Evolutionary conservation across 1,139 yeast genomes (phyloP).

Genomic region (Arxiozyma slooffiae): DNA sequence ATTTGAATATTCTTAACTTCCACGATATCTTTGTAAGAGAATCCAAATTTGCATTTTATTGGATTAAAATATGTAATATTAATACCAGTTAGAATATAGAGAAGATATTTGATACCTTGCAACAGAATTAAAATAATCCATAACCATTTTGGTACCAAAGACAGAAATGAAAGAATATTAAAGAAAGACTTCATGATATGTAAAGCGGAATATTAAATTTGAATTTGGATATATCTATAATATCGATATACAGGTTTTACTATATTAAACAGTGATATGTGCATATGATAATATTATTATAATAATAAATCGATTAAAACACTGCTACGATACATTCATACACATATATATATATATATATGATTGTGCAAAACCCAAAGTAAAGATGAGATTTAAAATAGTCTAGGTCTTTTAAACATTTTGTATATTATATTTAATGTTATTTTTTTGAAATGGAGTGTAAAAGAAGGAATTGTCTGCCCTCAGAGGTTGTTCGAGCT

Average conservation of each 20-base stretch:
- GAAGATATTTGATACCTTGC: neutral
- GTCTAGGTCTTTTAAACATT: too few relatives aligned
- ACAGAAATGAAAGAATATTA: neutral
- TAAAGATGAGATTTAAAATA: neutral
- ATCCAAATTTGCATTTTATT: slow-evolving; percentile 12
- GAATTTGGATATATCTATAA: too few relatives aligned
- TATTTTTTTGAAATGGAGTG: too few relatives aligned
- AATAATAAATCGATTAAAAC: too few relatives aligned
- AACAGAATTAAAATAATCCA: slow-evolving; percentile 1
- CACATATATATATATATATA: neutral
- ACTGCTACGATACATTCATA: neutral
- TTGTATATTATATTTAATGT: too few relatives aligned
- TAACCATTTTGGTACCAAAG: slow-evolving; percentile 1
- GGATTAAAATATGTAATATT: slow-evolving; percentile 15
- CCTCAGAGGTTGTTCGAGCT: too few relatives aligned
- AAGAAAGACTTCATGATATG: neutral
- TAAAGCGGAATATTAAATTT: neutral
- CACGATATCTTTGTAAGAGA: slow-evolving; percentile 10
- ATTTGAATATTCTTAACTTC: slow-evolving; percentile 17
- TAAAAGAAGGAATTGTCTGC: too few relatives aligned
- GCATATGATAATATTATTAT: neutral
- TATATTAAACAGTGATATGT: neutral
- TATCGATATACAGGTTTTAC: neutral
- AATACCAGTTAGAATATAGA: slow-evolving; percentile 5
- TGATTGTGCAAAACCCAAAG: neutral